Evolutionary conservation across 345 rosid genomes (phyloP), one percentile per base, ranked within the genome.

Genomic region (Mangifera indica): DNA sequence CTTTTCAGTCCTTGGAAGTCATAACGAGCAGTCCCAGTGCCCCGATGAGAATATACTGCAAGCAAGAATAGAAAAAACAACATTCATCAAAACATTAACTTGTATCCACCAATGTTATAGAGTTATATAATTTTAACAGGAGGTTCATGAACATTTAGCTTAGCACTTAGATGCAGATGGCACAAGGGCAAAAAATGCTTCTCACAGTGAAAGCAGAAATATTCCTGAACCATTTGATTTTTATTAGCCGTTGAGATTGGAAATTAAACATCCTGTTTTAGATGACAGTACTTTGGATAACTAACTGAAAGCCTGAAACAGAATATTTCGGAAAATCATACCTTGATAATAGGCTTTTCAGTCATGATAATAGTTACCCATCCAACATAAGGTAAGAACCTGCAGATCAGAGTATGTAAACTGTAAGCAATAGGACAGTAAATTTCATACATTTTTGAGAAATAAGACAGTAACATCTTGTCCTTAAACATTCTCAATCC

Each of bases 321-420:
- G 1, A 32, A 65, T 29, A 71, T 37, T 37, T 37, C 59, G 72
- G 26, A 46, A 73, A 54, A 66, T 65, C 42, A 22, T 64, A 89
- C 93, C 97, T 94, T 90, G 75, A 94, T 82, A 68, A 94, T 80
- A 40, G 98, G 98, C 66, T 94, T 92, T 69, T 94, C 98, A 1
- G 98, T 94, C 95, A 94, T 94, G 59, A 94, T 81, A 42, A 94
- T 94, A n/a, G 98, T 94, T 63, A 89, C 93, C 97, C 98, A 94
- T 57, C 98, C 98, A 32, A 88, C 97, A 67, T 90, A 89, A 49
- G 98, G 97, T 74, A 92, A 77, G 81, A 90, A 92, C 75, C 98
- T 93, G 78, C 77, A 69, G 18, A 77, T 11, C 29, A 55, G 12
- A 77, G 21, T 71, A 67, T 22, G 64, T 46, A 63, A 63, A 29